Evolutionary conservation across 257 asterid genomes (phyloP), one percentile per base, ranked within the genome.

Genomic region (Plantago elongata): DNA sequence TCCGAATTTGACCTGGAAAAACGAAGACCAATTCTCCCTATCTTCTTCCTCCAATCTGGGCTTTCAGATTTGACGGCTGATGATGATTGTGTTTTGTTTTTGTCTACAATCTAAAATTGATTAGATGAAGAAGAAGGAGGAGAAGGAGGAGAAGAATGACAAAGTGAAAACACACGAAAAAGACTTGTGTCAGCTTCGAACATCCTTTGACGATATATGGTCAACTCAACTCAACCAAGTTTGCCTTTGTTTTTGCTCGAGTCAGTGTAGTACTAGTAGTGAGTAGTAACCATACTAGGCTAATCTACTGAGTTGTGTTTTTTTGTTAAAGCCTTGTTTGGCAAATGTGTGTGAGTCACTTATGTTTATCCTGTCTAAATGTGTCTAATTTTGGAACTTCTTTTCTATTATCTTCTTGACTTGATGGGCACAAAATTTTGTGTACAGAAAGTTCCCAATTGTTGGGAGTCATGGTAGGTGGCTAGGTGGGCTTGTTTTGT

Each of bases 171-270:
- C 14, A 51, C 14, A 47, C 51, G 51, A 54, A 52, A 54, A 52
- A 52, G 59, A 54, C 43, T 54, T 54, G 34, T 54, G 59, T 54
- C 59, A 54, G 59, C 37, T 51, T 51, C 58, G 58, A 52, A 52
- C 58, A 52, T 52, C 58, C 58, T 54, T 54, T 54, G 59, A 54
- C 59, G 43, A 54, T 12, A 54, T 54, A 4, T 54, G 40, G 59
- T 54, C 59, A 54, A 54, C 59, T 52, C 58, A 52, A 52, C 40
- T n/a, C 15, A 46, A 34, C 40, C 40, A 34, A 34, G 7, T 34
- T 7, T 17, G 58, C 58, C 30, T 37, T 51, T 37, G 16, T 13
- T 14, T 47, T 12, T 50, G 8, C 11, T 50, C 9, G 56, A 51
- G 38, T 52, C 27, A 30, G 45, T 56, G 42, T 5, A 52, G 38